Percentiles rank a stretch among this genome's conserved stretches.
Conservation (phyloP, 768 basidiomycete genomes). For the Russula sp. region DNA sequence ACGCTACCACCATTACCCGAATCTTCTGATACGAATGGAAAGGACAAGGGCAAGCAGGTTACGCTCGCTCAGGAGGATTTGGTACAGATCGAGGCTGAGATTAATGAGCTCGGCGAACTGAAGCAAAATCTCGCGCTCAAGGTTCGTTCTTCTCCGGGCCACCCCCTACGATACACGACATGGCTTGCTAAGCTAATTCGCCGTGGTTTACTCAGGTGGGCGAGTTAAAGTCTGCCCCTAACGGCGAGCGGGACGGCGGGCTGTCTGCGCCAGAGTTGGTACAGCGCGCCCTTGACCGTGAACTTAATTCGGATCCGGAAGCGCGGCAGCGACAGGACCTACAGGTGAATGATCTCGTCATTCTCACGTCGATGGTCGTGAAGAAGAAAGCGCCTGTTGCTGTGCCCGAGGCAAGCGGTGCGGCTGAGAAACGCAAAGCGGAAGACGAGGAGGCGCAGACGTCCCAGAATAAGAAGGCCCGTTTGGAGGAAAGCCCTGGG, state of each 20-base stretch:
- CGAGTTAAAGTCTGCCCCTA: conserved; percentile 82
- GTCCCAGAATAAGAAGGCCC: conserved; percentile 61
- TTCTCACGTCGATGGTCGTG: conserved; percentile 80
- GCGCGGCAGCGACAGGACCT: conserved; percentile 37
- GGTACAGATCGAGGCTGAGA: conserved; percentile 67
- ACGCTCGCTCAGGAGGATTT: conserved; percentile 49
- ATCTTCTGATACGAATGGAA: conserved; percentile 52
- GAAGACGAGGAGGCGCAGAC: conserved; percentile 53
- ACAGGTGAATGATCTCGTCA: conserved; percentile 74
- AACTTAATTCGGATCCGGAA: conserved; percentile 50
- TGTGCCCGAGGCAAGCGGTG: conserved; percentile 35
- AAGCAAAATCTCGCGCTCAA: conserved; percentile 83
- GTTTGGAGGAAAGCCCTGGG: conserved; percentile 44
- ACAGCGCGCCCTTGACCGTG: conserved; percentile 67
- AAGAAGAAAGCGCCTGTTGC: conserved; percentile 54
- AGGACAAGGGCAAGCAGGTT: conserved; percentile 58
- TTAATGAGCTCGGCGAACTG: conserved; percentile 73
- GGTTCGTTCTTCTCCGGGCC: conserved; percentile 39
- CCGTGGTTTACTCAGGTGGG: conserved; percentile 63
- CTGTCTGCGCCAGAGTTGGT: conserved; percentile 65
- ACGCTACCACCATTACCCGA: conserved; percentile 36
- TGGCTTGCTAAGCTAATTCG: background rate
- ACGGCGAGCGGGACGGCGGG: conserved; percentile 39
- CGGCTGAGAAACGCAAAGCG: conserved; percentile 63
- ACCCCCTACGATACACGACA: too few species aligned